Conservation (phyloP, 2,329 filamentous ascomycete species). For the Trichoderma koningiopsis region DNA sequence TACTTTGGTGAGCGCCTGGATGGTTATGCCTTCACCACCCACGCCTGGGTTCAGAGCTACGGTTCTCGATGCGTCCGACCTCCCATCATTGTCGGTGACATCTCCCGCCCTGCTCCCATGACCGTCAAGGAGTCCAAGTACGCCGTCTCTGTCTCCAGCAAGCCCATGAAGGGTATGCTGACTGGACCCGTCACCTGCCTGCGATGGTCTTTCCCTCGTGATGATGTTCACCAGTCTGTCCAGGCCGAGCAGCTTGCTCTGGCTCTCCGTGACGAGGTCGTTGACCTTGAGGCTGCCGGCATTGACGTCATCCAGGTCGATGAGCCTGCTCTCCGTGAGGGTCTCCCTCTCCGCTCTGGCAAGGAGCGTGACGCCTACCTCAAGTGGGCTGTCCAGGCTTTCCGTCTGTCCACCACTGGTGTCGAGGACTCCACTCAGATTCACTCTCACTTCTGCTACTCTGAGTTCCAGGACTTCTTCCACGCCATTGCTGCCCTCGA, state of each 20-base stretch:
- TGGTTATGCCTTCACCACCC: constrained; percentile 98
- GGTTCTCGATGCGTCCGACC: constrained; percentile 97
- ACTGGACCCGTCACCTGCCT: constrained; percentile 98
- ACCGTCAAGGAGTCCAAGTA: constrained; percentile 99
- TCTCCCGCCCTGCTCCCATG: constrained; percentile 95
- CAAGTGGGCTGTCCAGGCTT: constrained; percentile 94
- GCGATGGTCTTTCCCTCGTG: constrained; percentile 99
- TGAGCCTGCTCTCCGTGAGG: constrained; percentile 98
- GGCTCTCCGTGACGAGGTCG: constrained; percentile 95
- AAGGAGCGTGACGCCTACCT: constrained; percentile 97
- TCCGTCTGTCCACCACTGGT: constrained; percentile 92
- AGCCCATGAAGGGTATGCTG: constrained; percentile 99
- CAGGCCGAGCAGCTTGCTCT: constrained; percentile 99
- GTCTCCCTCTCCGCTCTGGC: constrained; percentile 92
- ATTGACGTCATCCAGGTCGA: constrained; percentile 99
- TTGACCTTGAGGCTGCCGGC: constrained; percentile 96
- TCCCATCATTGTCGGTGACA: constrained; percentile 97
- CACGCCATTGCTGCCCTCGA: constrained; percentile 98
- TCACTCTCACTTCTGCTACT: constrained; percentile 99
- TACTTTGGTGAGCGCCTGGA: constrained; percentile 98
- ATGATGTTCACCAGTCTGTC: constrained; percentile 98
- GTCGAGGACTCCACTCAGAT: constrained; percentile 97
- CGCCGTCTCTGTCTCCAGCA: constrained; percentile 91
- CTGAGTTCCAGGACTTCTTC: constrained; percentile 99
- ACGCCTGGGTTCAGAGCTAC: constrained; percentile 98